Evolutionary conservation across 73 alveolate species (phyloP), one percentile per base, ranked within the genome.

Genomic region (Loxodes magnus): DNA sequence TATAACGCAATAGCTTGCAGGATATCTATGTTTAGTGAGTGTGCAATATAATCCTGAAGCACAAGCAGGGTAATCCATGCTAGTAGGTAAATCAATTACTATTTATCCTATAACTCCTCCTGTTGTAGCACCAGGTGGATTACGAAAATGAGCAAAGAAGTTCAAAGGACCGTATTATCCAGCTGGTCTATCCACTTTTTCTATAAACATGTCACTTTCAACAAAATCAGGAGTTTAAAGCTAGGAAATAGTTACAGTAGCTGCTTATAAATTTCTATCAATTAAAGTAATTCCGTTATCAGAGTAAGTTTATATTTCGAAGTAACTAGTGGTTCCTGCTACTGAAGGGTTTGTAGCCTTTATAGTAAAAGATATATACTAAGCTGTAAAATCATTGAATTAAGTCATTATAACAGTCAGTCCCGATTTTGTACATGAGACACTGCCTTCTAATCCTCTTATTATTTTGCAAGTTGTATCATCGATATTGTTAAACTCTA

Each of bases 141-240:
- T 22, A n/a, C 59, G 22, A 10, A 41, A 22, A 10, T 46, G 59
- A n/a, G 27, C 10, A 2, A 46, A 46, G 27, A 46, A 10, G 2
- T 46, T 41, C 9, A 46, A n/a, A 10, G 59, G 59, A 23, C 59
- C 59, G 2, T 46, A 46, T n/a, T 23, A 10, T 22, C 59, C 59
- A 7, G 27, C 27, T 2, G 59, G 59, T 2, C 27, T 46, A 46
- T 46, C 59, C 22, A 19, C 5, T 24, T 24, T 16, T 21, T 12
- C 35, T 1, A 25, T 10, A 7, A 46, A 25, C 59, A 46, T 46
- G 16, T 46, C 52, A 22, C 22, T 24, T 7, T 12, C 16, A 19
- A 46, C 22, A 21, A 37, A 37, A 25, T 46, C 58, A 46, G 59
- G 59, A 22, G 22, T 25, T 24, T 24, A 23, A 10, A 46, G 43